Base-by-base conservation (phyloP, 352 stramenopile genomes). In the Phytophthora rubi region DNA sequence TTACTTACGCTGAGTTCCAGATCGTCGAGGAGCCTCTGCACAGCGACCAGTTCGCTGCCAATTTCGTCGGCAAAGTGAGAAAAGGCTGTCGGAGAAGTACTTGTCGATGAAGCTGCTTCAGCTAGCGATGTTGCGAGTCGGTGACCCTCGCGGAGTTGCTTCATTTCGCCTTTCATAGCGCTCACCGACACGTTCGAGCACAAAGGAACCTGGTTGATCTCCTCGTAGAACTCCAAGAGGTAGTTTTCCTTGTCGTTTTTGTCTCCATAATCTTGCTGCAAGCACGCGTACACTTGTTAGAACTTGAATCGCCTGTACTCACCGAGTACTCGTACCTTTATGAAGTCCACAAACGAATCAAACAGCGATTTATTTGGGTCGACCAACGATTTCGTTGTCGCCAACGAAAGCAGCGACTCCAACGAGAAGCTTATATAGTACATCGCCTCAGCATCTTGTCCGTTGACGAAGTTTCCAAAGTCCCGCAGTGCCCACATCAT, bases 381-480 rank as follows among this genome's bases (percentile, higher is more conserved):
- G n/a, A 70, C 55, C n/a, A 71, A 73, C 13, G 62, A 51, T 30
- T 74, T 79, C 2, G 68, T 76, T 16, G 68, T 47, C 7, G 37
- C 55, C 48, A 79, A 59, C 12, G 42, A 69, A 2, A 47, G 4
- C 35, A 79, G 53, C 33, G 72, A 76, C 44, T 76, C 52, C 10
- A 79, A 45, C 6, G 72, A 79, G 44, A 79, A 76, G 16, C 58
- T 51, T 32, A 39, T 13, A 51, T 28, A 42, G 49, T 68, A 70
- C 44, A 66, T 69, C 23, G 7, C 32, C 42, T 68, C 68, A 18
- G 60, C 48, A 1, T 68, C 61, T 4, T 57, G 39, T 33, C 32
- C 18, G 52, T 79, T 79, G 44, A 59, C 48, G 9, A 74, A 54
- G 21, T 79, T 79, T 7, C 52, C 68, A 42, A 79, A 70, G 39